These are phyloP conservation scores for Citrus sp. DNA, from an alignment of 345 rosid species.

Conservation along the genomic window DNA sequence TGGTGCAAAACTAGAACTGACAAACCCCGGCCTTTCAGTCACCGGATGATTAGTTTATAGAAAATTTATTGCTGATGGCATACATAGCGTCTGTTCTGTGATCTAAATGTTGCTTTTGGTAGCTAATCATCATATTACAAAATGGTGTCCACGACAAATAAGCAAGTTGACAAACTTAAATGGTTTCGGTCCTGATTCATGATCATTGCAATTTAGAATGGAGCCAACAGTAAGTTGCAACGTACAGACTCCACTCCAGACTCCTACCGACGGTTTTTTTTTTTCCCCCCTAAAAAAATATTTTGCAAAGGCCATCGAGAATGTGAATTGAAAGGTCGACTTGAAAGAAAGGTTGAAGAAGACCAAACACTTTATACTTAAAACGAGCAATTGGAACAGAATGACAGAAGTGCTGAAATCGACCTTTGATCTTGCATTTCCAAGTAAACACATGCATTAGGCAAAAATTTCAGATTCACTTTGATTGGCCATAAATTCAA, in stretches of 20 bases:
- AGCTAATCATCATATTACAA: background rate
- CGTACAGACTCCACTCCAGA: background rate
- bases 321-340: background rate
- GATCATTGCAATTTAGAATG: background rate
- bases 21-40: background rate
- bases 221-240: background rate
- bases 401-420: too few species aligned
- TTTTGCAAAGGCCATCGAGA: background rate
- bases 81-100: background rate
- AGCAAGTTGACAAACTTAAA: background rate
- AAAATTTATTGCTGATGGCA: background rate
- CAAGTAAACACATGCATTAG: too few species aligned
- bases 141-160: background rate
- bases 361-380: too few species aligned
- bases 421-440: too few species aligned
- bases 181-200: background rate
- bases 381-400: too few species aligned
- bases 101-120: background rate
- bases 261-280: background rate
- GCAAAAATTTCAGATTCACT: too few species aligned
- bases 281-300: background rate
- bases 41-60: background rate
- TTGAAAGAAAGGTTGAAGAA: background rate
- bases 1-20: background rate
- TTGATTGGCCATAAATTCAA: too few species aligned